Conservation (phyloP, 164 flowering plant genomes). For the Magnolia sinica region DNA sequence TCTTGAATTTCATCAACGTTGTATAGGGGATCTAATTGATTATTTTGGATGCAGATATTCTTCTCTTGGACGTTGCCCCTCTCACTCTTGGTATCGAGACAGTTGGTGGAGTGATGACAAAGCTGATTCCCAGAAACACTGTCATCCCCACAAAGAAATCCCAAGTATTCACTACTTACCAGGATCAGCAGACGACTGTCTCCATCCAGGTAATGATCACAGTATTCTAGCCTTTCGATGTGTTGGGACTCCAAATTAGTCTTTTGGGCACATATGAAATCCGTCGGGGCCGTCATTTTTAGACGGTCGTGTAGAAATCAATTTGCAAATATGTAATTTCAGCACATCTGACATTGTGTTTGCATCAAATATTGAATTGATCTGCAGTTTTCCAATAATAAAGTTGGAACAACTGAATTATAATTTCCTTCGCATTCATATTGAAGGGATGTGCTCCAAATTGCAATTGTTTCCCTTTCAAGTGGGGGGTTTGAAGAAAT, state of each 20-base stretch:
- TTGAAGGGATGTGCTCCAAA: too few relatives aligned
- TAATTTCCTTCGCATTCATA: too few relatives aligned
- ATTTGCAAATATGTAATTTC: too few relatives aligned
- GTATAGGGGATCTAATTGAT: too few relatives aligned
- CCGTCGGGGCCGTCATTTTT: background rate
- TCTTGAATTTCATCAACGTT: background rate
- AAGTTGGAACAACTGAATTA: too few relatives aligned
- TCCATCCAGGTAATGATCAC: slow-evolving; percentile 62
- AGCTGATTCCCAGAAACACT: slow-evolving; percentile 89
- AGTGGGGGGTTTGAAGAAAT: too few relatives aligned
- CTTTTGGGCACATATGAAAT: background rate
- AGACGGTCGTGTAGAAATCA: too few relatives aligned
- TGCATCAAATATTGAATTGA: too few relatives aligned
- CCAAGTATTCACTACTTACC: slow-evolving; percentile 88
- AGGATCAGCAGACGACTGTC: slow-evolving; percentile 93
- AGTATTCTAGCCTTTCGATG: background rate
- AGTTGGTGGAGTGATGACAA: slow-evolving; percentile 94
- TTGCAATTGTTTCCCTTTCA: too few relatives aligned
- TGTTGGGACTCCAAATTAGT: too few relatives aligned
- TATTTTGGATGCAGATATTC: slow-evolving; percentile 50
- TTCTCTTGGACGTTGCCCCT: slow-evolving; percentile 88
- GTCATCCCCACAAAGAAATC: slow-evolving; percentile 94
- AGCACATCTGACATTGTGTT: too few relatives aligned
- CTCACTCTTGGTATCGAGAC: slow-evolving; percentile 91
- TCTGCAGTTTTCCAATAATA: too few relatives aligned